These are phyloP conservation scores for Psilocybe mexicana DNA, from an alignment of 1,284 basidiomycete genomes.

Conservation along the genomic window DNA sequence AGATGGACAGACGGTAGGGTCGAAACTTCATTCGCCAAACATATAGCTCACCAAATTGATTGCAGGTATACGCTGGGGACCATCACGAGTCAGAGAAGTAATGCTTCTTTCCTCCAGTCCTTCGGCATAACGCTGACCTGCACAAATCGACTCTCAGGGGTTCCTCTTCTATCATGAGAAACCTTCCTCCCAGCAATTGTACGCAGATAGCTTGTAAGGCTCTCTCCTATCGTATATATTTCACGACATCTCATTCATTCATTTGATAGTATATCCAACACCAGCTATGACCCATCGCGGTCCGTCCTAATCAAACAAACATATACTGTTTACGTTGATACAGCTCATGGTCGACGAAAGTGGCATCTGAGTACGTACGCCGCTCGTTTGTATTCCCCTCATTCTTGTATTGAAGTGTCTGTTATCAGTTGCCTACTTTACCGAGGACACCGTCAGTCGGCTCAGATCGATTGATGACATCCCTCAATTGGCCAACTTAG, in stretches of 20 bases:
- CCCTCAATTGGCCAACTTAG: slow-evolving; percentile 52
- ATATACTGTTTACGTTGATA: slow-evolving; percentile 74
- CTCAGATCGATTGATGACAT: slow-evolving; percentile 65
- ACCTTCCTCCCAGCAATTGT: slow-evolving; percentile 46
- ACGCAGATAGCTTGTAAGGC: slow-evolving; percentile 42
- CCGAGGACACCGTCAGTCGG: slow-evolving; percentile 60
- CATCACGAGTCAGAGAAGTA: slow-evolving; percentile 75
- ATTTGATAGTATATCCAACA: slow-evolving; percentile 24
- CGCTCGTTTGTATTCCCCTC: slow-evolving; percentile 25
- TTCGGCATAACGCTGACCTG: slow-evolving; percentile 3
- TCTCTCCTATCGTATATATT: background rate
- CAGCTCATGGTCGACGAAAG: slow-evolving; percentile 63
- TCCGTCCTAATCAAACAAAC: slow-evolving; percentile 72
- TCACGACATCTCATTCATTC: background rate
- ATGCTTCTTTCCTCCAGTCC: slow-evolving; percentile 16
- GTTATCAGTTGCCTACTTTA: slow-evolving; percentile 72
- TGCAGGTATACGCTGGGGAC: slow-evolving; percentile 73
- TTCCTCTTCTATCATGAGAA: slow-evolving; percentile 82
- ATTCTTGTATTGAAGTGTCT: slow-evolving; percentile 3
- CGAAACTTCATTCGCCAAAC: background rate
- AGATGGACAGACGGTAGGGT: slow-evolving; percentile 54
- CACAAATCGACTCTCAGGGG: slow-evolving; percentile 45
- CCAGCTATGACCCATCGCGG: slow-evolving; percentile 35
- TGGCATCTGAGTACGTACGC: slow-evolving; percentile 71
- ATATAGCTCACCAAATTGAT: slow-evolving; percentile 19